A percentile compares a stretch with the other conserved stretches of the same genome.
phyloP scores from a whole-genome alignment of 768 basidiomycete genomes.

The Pleurotus pulmonarius region DNA sequence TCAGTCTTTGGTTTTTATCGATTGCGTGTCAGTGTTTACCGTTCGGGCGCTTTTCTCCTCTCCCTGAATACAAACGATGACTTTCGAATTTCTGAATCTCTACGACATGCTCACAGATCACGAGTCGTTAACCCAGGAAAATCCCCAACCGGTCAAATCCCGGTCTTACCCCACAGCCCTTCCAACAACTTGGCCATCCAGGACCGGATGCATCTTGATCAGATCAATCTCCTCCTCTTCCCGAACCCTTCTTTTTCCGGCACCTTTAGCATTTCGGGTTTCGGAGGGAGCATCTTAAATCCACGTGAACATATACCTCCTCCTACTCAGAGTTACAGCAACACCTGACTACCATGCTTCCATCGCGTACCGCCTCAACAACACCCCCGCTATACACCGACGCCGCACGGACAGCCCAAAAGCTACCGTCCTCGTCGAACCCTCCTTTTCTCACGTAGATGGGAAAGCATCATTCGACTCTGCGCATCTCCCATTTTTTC shows the following conservation, averaged over 20 bases:
- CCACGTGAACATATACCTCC: conserved; percentile 8
- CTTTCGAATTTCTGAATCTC: conserved; percentile 25
- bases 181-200: conserved; percentile 31
- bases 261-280: conserved; percentile 6
- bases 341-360: conserved; percentile 5
- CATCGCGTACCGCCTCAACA: conserved; percentile 6
- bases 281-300: conserved; percentile 3
- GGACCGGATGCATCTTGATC: conserved; percentile 28
- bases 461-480: conserved; percentile 24
- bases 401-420: conserved; percentile 2
- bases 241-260: conserved; percentile 6
- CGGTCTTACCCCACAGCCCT: conserved; percentile 23
- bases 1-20: conserved; percentile 14
- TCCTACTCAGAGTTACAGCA: conserved; percentile 3
- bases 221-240: conserved; percentile 21
- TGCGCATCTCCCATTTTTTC: conserved; percentile 13
- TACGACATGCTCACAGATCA: conserved; percentile 33
- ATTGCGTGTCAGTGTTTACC: conserved; percentile 34
- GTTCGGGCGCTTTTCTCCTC: conserved; percentile 34
- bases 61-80: conserved; percentile 29
- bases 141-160: conserved; percentile 36
- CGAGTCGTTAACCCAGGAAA: conserved; percentile 31
- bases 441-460: conserved; percentile 20
- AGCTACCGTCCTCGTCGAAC: conserved; percentile 6
- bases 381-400: background rate